phyloP scores from a whole-genome alignment of 2,329 filamentous ascomycete species.

The Verticillium longisporum region DNA sequence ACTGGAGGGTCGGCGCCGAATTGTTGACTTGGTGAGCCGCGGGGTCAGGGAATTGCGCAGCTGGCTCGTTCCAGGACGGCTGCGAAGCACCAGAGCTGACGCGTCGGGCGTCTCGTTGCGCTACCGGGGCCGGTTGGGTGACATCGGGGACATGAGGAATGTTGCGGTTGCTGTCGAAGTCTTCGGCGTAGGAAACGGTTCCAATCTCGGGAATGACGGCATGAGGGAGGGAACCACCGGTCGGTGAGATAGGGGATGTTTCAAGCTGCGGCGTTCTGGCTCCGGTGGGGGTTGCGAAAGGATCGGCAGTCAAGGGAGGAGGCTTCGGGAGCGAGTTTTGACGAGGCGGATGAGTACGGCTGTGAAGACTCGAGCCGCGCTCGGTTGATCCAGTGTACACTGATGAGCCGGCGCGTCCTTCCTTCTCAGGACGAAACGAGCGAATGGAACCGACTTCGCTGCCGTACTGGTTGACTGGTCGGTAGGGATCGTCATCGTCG shows the following conservation, averaged over 20 bases:
- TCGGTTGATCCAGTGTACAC: slow-evolving; percentile 35
- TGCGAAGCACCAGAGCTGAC: slow-evolving; percentile 4
- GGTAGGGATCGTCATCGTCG: slow-evolving; percentile 78
- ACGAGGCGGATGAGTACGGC: slow-evolving; percentile 23
- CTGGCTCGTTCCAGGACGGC: slow-evolving; percentile 7
- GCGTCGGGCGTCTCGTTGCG: slow-evolving; percentile 14
- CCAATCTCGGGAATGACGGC: slow-evolving; percentile 32
- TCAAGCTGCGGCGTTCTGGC: slow-evolving; percentile 8
- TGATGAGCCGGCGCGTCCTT: slow-evolving; percentile 28
- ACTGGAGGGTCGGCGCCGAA: not conserved
- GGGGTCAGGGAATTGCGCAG: not conserved
- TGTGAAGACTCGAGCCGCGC: slow-evolving; percentile 20
- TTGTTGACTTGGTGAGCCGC: not conserved
- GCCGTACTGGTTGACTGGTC: slow-evolving; percentile 50
- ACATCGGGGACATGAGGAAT: slow-evolving; percentile 23
- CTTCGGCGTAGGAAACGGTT: slow-evolving; percentile 24
- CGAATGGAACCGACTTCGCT: slow-evolving; percentile 51
- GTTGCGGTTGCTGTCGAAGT: slow-evolving; percentile 11
- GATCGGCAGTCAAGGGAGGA: slow-evolving; percentile 25
- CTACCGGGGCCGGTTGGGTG: slow-evolving; percentile 28
- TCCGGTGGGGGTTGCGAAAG: slow-evolving; percentile 25
- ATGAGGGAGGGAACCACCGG: slow-evolving; percentile 12
- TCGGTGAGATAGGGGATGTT: slow-evolving; percentile 9
- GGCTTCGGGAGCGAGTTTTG: slow-evolving; percentile 36
- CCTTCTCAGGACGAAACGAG: slow-evolving; percentile 37